These are phyloP conservation scores for Rhizopogon hawkerae DNA, from an alignment of 1,284 basidiomycete species.

Conservation along the genomic window DNA sequence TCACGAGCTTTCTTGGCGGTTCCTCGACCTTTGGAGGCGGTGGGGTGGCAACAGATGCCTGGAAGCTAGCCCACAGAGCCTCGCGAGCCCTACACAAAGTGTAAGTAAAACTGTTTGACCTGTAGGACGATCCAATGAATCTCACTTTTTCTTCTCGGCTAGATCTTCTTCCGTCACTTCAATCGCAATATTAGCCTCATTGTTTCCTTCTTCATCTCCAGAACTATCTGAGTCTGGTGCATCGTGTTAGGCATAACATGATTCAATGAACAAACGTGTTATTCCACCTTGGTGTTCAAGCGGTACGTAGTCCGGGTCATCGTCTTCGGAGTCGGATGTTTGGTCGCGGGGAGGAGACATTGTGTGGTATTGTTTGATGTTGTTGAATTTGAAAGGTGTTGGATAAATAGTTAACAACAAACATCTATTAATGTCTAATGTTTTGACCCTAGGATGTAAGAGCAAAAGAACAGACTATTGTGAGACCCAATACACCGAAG, in stretches of 20 bases:
- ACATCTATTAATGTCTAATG: too few species aligned
- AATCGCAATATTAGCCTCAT: constrained; percentile 3
- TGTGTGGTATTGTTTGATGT: constrained; percentile 16
- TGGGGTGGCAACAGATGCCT: constrained; percentile 38
- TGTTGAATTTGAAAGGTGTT: background rate
- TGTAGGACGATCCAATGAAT: background rate
- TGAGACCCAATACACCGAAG: too few species aligned
- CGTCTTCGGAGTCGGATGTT: constrained; percentile 51
- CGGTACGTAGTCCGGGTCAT: constrained; percentile 58
- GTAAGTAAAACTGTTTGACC: constrained; percentile 13
- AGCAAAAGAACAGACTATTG: too few species aligned
- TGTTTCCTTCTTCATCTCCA: constrained; percentile 27
- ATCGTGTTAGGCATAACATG: constrained; percentile 1
- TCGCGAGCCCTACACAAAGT: constrained; percentile 29
- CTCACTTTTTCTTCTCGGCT: constrained; percentile 38
- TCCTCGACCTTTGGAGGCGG: constrained; percentile 11
- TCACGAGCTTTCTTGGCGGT: constrained; percentile 38
- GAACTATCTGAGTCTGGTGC: constrained; percentile 32
- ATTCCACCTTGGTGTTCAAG: constrained; percentile 31
- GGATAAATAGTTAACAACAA: too few species aligned
- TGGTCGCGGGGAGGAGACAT: constrained; percentile 14
- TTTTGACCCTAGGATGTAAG: too few species aligned
- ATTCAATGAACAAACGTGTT: too few species aligned
- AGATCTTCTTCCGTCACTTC: constrained; percentile 26
- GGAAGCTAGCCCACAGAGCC: constrained; percentile 53